Evolutionary conservation across 225 moss, liverwort and hornwort species (phyloP).

Genomic region (Pseudoscleropodium purum): DNA sequence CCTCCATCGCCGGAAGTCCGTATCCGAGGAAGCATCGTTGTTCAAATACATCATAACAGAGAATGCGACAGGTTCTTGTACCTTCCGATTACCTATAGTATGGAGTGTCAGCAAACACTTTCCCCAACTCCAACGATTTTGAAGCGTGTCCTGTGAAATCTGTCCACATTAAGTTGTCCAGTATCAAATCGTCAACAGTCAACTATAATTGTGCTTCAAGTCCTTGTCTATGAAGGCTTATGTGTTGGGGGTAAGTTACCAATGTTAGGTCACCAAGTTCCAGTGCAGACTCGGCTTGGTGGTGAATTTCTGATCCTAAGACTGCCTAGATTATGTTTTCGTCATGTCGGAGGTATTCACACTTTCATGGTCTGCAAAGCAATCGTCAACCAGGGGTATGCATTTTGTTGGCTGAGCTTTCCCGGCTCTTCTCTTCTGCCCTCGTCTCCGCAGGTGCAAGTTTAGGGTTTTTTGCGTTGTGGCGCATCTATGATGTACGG

Average conservation of each 20-base stretch:
- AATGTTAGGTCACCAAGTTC: slow-evolving; percentile 14
- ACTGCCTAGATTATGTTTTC: slow-evolving; percentile 30
- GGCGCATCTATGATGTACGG: slow-evolving; percentile 18
- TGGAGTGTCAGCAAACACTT: slow-evolving; percentile 54
- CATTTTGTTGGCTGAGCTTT: slow-evolving; percentile 17
- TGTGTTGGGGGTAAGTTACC: slow-evolving; percentile 30
- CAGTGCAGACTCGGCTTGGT: slow-evolving; percentile 21
- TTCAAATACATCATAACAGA: slow-evolving; percentile 36
- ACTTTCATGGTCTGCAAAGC: neutral
- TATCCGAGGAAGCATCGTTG: slow-evolving; percentile 2
- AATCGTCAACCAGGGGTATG: slow-evolving; percentile 5
- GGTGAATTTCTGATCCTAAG: slow-evolving; percentile 14
- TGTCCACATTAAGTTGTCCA: slow-evolving; percentile 13
- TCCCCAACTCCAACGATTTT: slow-evolving; percentile 60
- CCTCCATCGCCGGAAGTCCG: slow-evolving; percentile 28
- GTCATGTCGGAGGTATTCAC: slow-evolving; percentile 20
- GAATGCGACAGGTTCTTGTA: slow-evolving; percentile 53
- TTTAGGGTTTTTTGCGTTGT: slow-evolving; percentile 18
- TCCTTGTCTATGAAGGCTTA: slow-evolving; percentile 24
- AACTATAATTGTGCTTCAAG: slow-evolving; percentile 35
- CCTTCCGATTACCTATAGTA: slow-evolving; percentile 55
- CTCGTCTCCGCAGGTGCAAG: slow-evolving; percentile 3
- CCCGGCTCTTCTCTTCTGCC: slow-evolving; percentile 7
- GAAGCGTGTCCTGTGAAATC: slow-evolving; percentile 49
- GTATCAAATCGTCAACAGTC: slow-evolving; percentile 21